Evolutionary conservation across 306 rosid genomes (phyloP).

Genomic region (Biancaea sappan): DNA sequence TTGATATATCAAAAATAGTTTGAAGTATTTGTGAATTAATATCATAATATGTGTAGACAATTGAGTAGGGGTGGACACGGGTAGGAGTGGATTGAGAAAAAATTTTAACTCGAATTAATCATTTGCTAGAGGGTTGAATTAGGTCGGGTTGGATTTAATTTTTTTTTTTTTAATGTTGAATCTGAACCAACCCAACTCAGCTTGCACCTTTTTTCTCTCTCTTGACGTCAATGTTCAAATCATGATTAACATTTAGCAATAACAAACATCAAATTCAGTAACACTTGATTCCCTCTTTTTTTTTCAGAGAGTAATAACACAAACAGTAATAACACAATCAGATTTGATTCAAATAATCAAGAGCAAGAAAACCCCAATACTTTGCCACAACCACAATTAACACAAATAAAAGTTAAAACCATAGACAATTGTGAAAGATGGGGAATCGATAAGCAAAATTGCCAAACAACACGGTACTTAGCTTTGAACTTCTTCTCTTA

Average conservation of each 20-base stretch:
- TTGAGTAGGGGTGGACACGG: too few relatives aligned
- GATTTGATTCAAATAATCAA: not conserved
- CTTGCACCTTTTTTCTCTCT: too few relatives aligned
- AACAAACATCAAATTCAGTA: not conserved
- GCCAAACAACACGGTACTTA: conserved; percentile 84
- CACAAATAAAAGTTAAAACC: not conserved
- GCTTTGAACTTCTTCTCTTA: conserved; percentile 96
- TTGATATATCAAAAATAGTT: too few relatives aligned
- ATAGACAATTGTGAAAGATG: not conserved
- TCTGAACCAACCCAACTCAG: too few relatives aligned
- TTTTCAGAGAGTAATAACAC: not conserved
- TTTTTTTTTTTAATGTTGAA: too few relatives aligned
- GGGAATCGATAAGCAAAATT: conserved; percentile 49
- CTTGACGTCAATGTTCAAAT: too few relatives aligned
- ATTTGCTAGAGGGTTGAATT: too few relatives aligned
- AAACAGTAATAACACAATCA: not conserved
- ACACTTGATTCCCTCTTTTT: not conserved
- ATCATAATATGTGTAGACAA: too few relatives aligned
- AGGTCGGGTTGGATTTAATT: too few relatives aligned
- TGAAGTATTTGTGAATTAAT: too few relatives aligned
- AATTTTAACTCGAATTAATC: too few relatives aligned
- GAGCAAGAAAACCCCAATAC: not conserved
- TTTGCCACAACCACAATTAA: not conserved
- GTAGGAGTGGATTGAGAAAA: too few relatives aligned
- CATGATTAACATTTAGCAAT: not conserved